Base-by-base conservation (phyloP, 768 basidiomycete species). In the Xerocomellus chrysenteron region DNA sequence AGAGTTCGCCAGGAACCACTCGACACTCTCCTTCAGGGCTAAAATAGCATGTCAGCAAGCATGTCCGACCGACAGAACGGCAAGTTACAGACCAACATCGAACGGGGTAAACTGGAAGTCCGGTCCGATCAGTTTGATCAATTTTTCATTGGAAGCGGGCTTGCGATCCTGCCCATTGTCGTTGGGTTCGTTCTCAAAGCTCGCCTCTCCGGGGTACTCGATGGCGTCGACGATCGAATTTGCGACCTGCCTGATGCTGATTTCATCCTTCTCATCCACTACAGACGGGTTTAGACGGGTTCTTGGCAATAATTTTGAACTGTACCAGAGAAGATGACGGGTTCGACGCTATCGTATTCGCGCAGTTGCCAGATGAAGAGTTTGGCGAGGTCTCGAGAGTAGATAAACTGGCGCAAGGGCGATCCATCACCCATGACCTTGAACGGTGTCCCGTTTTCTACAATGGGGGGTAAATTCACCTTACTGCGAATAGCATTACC, bases 121-220 rank as follows among this genome's bases (percentile, higher is more conserved):
- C 0, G 63, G 44, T 30, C 87, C 87, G 48, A 94, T 85, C 51
- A 90, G 75, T 17, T 73, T 74, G 47, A 92, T 68, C 7, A 97
- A 77, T 73, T 95, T 96, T 66, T 82, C 85, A 74, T 98, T 98
- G 37, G 92, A 93, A 17, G 95, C 95, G 1, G 95, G 94, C 75
- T 98, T 98, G 63, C 94, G 87, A 82, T 87, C 95, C 72, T 98
- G 95, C 2, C 96, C 94, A 65, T 98, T 96, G 10, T 94, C 85
- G 50, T 84, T 62, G 40, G 56, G 13, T 51, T 72, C 63, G 54
- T 73, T 83, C 73, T 97, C 93, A 72, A 94, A 97, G 26, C 6
- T 72, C 65, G 92, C 93, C 50, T 88, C 80, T 55, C 90, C 90
- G 55, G 87, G 60, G 76, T 93, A 94, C 42, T 82, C 83, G 42